Base-by-base conservation (phyloP, 2,329 filamentous ascomycete species). In the Penicillium sclerotiorum region DNA sequence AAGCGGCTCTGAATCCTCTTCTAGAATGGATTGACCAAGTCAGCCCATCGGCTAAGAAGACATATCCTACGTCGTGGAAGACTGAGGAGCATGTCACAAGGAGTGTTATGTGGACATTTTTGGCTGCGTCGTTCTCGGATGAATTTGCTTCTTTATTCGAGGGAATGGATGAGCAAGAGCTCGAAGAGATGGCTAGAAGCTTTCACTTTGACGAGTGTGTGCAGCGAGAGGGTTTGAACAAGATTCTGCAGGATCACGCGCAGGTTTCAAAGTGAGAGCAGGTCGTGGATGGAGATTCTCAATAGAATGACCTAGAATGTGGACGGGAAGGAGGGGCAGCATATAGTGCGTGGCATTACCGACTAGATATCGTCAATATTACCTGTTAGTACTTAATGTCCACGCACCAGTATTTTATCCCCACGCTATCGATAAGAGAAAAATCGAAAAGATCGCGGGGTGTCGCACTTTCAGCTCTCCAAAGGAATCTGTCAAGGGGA, bases 111-210 rank as follows among this genome's bases (percentile, higher is more conserved):
- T 74, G 81, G 61, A 73, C 73, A 2, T 76, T 77, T 56, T 59
- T 84, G 57, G 76, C 76, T 8, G 75, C 77, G 50, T 79, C 77
- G 44, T 69, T 81, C 49, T 71, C 72, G 5, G 75, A 77, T 62
- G 82, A 85, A 61, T 78, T 81, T 63, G 81, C 80, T 1, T 75
- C 77, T 57, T 64, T 81, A 25, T 85, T 85, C 56, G 65, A 69
- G 33, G 78, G 68, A 3, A 80, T 79, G 70, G 72, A 65, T 0
- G 63, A 76, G 45, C 74, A 77, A 22, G 76, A 84, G 55, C 59
- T 85, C 20, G 81, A 85, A 52, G 77, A 77, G 49, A 65, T 82
- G 37, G 80, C 79, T 1, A 68, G 63, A 12, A 81, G 74, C 49
- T 85, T 85, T 58, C 72, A 73, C 21, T 76, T 82, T 57, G 79